phyloP scores from a whole-genome alignment of 495 filamentous ascomycete species.

The Lichina pygmaea region DNA sequence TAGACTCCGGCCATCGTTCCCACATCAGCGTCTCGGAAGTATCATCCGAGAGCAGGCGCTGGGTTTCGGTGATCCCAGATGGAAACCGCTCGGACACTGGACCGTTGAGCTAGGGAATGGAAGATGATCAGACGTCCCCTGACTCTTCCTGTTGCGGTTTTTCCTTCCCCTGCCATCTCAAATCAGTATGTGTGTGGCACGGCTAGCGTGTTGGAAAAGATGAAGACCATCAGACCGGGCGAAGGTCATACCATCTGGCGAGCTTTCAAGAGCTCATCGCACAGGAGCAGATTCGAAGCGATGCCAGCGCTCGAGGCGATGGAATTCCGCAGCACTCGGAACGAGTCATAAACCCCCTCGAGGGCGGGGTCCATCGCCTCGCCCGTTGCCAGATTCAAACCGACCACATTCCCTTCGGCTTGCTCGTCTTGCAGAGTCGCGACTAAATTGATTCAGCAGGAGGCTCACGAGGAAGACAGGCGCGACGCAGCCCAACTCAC shows the following conservation, averaged over 20 bases:
- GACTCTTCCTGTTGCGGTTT: no score
- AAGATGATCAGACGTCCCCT: no score
- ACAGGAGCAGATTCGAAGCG: constrained; percentile 80
- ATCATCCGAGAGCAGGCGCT: no score
- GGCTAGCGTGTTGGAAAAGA: background rate
- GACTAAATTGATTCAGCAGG: constrained; percentile 21
- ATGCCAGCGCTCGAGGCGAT: constrained; percentile 87
- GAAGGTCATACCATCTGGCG: constrained; percentile 52
- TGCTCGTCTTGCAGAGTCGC: constrained; percentile 67
- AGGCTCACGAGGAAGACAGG: background rate
- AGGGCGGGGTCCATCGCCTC: constrained; percentile 90
- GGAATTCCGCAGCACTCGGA: constrained; percentile 77
- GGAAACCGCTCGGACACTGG: no score
- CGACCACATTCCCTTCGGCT: constrained; percentile 58
- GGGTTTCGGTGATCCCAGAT: no score
- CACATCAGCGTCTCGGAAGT: no score
- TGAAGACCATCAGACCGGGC: background rate
- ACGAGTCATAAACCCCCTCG: constrained; percentile 85
- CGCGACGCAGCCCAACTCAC: constrained; percentile 23
- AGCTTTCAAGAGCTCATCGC: constrained; percentile 92
- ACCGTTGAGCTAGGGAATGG: no score
- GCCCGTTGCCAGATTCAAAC: constrained; percentile 62
- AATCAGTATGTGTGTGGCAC: background rate
- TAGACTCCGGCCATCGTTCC: no score
- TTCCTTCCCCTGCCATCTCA: no score